A percentile compares a stretch with the other conserved stretches of the same genome.
Evolutionary conservation across 2,329 filamentous ascomycete species (phyloP).

Genomic region (Hymenoscyphus scutula): DNA sequence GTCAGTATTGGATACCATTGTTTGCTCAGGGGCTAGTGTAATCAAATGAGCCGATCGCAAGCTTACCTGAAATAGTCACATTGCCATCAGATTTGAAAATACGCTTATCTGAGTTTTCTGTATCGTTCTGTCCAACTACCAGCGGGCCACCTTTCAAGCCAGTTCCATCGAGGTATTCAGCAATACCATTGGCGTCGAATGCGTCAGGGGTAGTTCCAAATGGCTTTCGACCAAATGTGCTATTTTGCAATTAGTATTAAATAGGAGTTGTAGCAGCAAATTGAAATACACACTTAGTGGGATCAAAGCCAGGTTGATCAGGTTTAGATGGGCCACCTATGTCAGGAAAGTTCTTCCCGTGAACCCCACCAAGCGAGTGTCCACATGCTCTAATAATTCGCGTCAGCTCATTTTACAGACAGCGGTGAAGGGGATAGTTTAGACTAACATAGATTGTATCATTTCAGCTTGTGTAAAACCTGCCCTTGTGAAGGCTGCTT

Average conservation of each 20-base stretch:
- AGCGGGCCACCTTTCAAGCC: constrained; percentile 21
- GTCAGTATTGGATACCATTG: too few species aligned
- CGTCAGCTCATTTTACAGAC: too few species aligned
- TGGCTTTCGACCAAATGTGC: constrained; percentile 6
- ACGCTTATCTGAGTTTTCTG: constrained; percentile 17
- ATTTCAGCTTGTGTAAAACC: constrained; percentile 55
- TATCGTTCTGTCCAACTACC: constrained; percentile 16
- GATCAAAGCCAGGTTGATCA: background rate
- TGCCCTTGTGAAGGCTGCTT: constrained; percentile 53
- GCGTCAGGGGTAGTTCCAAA: constrained; percentile 22
- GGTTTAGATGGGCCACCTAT: constrained; percentile 6
- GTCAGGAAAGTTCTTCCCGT: constrained; percentile 12
- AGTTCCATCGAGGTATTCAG: constrained; percentile 20
- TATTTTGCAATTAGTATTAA: background rate
- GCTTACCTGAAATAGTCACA: constrained; percentile 16
- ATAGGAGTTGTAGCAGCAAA: background rate
- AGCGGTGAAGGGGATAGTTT: background rate
- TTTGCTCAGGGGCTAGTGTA: too few species aligned
- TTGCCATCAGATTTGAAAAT: constrained; percentile 24
- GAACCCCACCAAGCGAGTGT: constrained; percentile 19
- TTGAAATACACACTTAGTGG: background rate
- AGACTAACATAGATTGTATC: constrained; percentile 46
- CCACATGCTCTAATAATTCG: constrained; percentile 28
- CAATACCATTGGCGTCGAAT: constrained; percentile 17
- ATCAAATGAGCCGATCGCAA: too few species aligned